Evolutionary conservation across 1,284 basidiomycete species (phyloP).

Genomic region (Polyporus tsugae): DNA sequence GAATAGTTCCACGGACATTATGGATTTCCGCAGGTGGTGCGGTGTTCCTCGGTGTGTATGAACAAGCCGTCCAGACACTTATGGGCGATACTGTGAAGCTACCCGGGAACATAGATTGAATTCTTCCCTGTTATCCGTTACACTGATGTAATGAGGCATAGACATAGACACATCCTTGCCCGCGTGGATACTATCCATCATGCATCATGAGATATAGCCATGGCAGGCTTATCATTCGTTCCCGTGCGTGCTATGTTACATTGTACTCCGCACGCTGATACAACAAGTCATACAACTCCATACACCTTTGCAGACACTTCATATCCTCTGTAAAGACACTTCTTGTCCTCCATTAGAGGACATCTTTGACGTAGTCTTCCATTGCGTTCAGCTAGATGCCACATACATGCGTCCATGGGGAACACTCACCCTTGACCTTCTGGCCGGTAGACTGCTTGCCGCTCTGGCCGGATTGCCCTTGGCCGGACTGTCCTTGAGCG

Average conservation of each 20-base stretch:
- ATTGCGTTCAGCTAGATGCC: neutral
- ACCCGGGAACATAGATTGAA: neutral
- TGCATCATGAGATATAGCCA: neutral
- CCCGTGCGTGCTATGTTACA: conserved; percentile 7
- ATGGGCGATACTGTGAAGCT: conserved; percentile 18
- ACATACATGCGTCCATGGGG: neutral
- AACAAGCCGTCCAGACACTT: conserved; percentile 56
- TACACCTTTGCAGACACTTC: no score
- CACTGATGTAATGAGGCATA: neutral
- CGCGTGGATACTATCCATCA: neutral
- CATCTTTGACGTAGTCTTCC: neutral
- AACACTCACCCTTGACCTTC: conserved; percentile 8
- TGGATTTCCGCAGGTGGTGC: conserved; percentile 98
- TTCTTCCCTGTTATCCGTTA: neutral
- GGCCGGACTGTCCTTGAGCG: neutral
- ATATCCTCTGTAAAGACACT: neutral
- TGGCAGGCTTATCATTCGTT: neutral
- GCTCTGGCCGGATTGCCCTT: neutral
- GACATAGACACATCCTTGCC: neutral
- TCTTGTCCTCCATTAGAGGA: neutral
- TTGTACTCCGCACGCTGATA: neutral
- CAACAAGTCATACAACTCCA: neutral
- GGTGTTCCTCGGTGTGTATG: conserved; percentile 96
- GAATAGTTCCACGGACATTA: conserved; percentile 89
- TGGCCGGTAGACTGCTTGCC: conserved; percentile 6